Evolutionary conservation across 164 flowering plant genomes (phyloP), one percentile per base, ranked within the genome.

Genomic region (Magnolia changhungtana): DNA sequence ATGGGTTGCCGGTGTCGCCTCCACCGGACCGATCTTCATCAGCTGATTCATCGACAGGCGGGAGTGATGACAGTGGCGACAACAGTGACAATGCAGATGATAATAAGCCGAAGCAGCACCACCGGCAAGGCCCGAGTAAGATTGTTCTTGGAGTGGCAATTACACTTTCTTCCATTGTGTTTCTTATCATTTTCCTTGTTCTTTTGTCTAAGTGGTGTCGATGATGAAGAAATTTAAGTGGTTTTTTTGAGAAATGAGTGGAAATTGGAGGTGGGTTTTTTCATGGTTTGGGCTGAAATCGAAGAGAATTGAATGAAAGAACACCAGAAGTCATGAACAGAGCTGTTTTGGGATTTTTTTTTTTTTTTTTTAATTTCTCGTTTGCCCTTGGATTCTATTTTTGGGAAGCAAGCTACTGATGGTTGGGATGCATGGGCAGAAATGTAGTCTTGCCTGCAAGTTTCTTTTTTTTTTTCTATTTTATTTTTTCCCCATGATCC

Each of bases 141-240:
- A 81, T 92, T 74, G 97, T 96, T 78, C 94, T 96, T 84, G 99
- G 95, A 20, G 89, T 92, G 64, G 96, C 97, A 45, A 92, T 96
- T 90, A 98, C 84, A 74, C 88, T 96, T 72, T 88, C 98, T 7
- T 88, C 95, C 5, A 85, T 96, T 29, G 88, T 92, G 6, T 96
- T 96, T 80, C 83, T 96, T 14, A 92, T 96, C 76, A 83, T 94
- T 67, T 93, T 96, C 89, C 75, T 92, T 50, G 78, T 96, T 71
- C 86, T 88, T 67, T 82, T 91, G 69, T 89, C 94, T 1, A 96
- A 85, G 79, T 87, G 97, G 76, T 96, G 98, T 83, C 77, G 82
- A 67, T 90, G 85, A 85, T 63, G 45, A 58, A 8, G 69, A 70
- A 50, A 27, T 20, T 19, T 14, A 50, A 58, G 67, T 77, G 55